These are phyloP conservation scores for Trichoderma cornu-damae DNA, from an alignment of 2,329 filamentous ascomycete species.

Conservation along the genomic window DNA sequence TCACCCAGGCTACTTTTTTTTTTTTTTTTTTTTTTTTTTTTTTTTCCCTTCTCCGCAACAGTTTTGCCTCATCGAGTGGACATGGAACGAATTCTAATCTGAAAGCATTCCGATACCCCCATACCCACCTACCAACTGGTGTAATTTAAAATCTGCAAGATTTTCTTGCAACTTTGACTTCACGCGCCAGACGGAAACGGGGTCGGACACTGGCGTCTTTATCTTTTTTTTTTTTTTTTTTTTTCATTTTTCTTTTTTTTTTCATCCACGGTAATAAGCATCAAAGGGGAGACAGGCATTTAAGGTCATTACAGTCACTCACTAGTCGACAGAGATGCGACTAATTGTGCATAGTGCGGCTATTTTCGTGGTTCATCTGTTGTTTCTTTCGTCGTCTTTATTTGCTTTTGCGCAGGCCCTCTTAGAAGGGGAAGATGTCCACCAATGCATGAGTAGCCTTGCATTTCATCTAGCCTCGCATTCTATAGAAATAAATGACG, in stretches of 20 bases:
- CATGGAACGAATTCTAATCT: no score
- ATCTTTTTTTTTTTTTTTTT: no score
- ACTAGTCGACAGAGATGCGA: not conserved
- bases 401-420: not conserved
- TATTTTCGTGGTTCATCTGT: not conserved
- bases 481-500: constrained; percentile 2
- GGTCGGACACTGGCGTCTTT: constrained; percentile 6
- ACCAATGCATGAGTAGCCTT: not conserved
- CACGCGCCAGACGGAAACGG: not conserved
- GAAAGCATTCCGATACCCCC: constrained; percentile 4
- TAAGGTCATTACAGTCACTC: not conserved
- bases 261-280: constrained; percentile 3
- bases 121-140: not conserved
- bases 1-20: no score
- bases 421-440: not conserved
- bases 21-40: no score
- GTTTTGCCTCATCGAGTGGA: not conserved
- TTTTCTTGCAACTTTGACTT: not conserved
- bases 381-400: not conserved
- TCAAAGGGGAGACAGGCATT: not conserved
- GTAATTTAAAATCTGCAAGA: not conserved
- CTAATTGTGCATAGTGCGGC: not conserved
- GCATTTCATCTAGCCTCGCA: not conserved
- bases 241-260: no score
- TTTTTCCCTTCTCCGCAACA: no score